phyloP scores from a whole-genome alignment of 2,329 filamentous ascomycete species.

The Fusarium penzigii region DNA sequence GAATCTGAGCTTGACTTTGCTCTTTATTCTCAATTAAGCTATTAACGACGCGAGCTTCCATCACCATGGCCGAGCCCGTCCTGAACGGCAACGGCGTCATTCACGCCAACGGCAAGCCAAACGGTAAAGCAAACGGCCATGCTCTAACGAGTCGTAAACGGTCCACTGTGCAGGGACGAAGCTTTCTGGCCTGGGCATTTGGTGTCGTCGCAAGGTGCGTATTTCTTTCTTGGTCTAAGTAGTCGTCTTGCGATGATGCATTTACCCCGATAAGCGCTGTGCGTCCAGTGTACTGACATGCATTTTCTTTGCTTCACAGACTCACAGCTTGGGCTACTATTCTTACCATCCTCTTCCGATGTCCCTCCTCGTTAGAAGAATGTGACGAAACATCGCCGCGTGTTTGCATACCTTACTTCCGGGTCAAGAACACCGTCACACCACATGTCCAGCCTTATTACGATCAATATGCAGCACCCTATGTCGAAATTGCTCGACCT shows the following conservation, averaged over 20 bases:
- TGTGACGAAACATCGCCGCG: slow-evolving; percentile 70
- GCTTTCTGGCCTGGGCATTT: slow-evolving; percentile 42
- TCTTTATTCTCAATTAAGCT: slow-evolving; percentile 9
- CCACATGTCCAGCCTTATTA: slow-evolving; percentile 88
- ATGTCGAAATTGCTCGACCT: slow-evolving; percentile 74
- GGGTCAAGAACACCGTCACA: slow-evolving; percentile 60
- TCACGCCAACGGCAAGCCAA: slow-evolving; percentile 33
- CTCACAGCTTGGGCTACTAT: slow-evolving; percentile 85
- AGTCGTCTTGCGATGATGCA: neutral
- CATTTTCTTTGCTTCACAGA: slow-evolving; percentile 44
- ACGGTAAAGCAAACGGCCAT: slow-evolving; percentile 34
- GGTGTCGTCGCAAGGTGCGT: slow-evolving; percentile 57
- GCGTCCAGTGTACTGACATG: neutral
- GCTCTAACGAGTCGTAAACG: slow-evolving; percentile 22
- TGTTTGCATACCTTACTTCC: slow-evolving; percentile 82
- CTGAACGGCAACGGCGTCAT: slow-evolving; percentile 43
- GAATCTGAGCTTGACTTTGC: neutral
- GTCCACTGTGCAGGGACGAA: slow-evolving; percentile 22
- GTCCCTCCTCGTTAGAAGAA: slow-evolving; percentile 68
- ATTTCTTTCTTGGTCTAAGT: slow-evolving; percentile 5
- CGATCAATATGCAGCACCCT: slow-evolving; percentile 77
- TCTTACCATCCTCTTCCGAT: slow-evolving; percentile 77
- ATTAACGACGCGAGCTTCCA: slow-evolving; percentile 17
- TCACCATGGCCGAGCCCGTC: slow-evolving; percentile 38
- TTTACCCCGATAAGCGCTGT: neutral